Evolutionary conservation across 441 rosid genomes (phyloP).

Genomic region (Geranium incanum): DNA sequence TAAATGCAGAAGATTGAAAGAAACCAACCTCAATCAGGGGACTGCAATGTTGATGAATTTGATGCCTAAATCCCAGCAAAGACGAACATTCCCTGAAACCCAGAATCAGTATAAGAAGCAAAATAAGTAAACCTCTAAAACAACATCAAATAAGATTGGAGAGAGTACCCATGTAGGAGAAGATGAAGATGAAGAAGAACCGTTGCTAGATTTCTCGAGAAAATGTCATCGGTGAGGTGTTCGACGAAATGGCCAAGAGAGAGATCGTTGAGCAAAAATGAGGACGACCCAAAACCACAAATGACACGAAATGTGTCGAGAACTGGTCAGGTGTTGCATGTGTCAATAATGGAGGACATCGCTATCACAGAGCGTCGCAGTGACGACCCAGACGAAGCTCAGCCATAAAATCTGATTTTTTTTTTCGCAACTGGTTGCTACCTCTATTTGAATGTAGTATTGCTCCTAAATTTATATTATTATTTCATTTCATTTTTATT

Average conservation of each 20-base stretch:
- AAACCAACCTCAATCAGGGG: slow-evolving; percentile 61
- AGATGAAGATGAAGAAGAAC: background rate
- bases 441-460: too few species aligned
- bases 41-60: slow-evolving; percentile 61
- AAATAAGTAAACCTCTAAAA: background rate
- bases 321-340: background rate
- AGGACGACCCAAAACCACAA: too few species aligned
- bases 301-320: background rate
- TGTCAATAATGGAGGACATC: background rate
- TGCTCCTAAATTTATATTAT: too few species aligned
- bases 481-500: too few species aligned
- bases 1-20: slow-evolving; percentile 2
- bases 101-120: slow-evolving; percentile 37
- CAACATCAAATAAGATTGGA: background rate
- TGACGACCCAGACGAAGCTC: background rate
- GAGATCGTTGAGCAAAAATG: background rate
- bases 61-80: slow-evolving; percentile 38
- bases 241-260: background rate
- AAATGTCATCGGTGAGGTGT: background rate
- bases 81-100: slow-evolving; percentile 46
- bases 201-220: background rate
- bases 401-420: background rate
- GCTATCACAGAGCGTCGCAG: background rate
- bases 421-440: too few species aligned
- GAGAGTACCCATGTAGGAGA: background rate